These are phyloP conservation scores for Halteria grandinella DNA, from an alignment of 73 alveolate species.

Conservation along the genomic window DNA sequence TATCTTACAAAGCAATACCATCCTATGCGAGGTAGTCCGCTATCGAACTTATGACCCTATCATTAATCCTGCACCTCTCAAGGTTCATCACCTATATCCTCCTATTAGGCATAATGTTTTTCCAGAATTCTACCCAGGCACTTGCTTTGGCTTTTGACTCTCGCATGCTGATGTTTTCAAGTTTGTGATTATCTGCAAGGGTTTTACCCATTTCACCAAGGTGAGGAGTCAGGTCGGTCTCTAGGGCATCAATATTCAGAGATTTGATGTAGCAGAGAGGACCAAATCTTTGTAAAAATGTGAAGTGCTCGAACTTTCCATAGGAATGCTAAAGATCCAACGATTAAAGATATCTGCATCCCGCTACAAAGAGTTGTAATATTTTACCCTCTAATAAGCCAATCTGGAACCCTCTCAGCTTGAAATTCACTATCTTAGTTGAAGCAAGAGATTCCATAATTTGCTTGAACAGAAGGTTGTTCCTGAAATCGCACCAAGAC, in stretches of 20 bases:
- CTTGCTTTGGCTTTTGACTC: background rate
- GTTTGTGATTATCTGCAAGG: background rate
- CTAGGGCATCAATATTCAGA: background rate
- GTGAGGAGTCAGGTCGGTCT: background rate
- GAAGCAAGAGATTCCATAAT: background rate
- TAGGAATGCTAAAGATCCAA: background rate
- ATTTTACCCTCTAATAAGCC: slow-evolving; percentile 25
- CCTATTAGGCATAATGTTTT: background rate
- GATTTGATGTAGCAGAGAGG: background rate
- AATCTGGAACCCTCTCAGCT: slow-evolving; percentile 6
- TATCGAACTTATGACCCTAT: background rate
- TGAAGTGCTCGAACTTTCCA: background rate
- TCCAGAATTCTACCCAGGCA: background rate
- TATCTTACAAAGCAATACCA: background rate
- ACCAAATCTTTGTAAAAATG: background rate
- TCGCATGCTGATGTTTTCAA: slow-evolving; percentile 9
- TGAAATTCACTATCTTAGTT: background rate
- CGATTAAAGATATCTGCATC: background rate
- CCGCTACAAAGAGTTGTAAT: background rate
- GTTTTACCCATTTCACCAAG: slow-evolving; percentile 2
- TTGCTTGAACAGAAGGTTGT: background rate
- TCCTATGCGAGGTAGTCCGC: background rate
- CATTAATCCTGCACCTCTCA: slow-evolving; percentile 2
- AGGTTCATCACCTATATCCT: background rate
- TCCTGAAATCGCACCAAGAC: slow-evolving; percentile 1